Base-by-base conservation (phyloP, 176 grass and related monocot genomes). In the Oryza meyeriana region DNA sequence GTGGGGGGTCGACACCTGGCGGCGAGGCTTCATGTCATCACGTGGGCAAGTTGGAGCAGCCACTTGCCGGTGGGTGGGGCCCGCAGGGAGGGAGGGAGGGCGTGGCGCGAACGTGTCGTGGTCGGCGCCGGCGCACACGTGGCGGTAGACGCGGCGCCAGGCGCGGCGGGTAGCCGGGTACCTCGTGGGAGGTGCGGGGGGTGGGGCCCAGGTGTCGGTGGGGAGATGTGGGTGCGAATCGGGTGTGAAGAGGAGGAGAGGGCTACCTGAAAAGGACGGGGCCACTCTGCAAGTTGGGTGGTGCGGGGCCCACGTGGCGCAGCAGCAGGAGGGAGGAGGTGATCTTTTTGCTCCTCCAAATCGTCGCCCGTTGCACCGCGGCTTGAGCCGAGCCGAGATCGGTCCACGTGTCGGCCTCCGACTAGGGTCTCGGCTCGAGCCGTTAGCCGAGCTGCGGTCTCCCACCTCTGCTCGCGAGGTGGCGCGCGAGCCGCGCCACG, bases 41-140 rank as follows among this genome's bases (percentile, higher is more conserved):
- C 44, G 83, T 81, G 72, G 50, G 65, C 71, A 81, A 89, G 12
- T 89, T 81, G 71, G 12, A 40, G 82, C 82, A 20, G 50, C 50
- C 50, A 85, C 71, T 89, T 85, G 87, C 18, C 50, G 17, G 50
- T 22, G 36, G 17, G 63, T 18, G 81, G 70, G 63, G 12, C 59
- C 58, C 38, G 38, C 32, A 33, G 32, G 38, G 5, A 5, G 38
- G 6, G 3, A 5, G 38, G 2, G 38, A 2, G 45, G 6, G 50
- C 36, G 55, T 66, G 47, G 14, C 8, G 24, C 35, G 48, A 69
- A 69, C 65, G 78, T 69, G 65, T 34, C 5, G n/a, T 32, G 47
- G 65, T 29, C 78, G 78, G 76, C 40, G 61, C 39, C 61, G 67
- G 35, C 38, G 38, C 24, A 71, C 68, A 71, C 24, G 39, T 71